Evolutionary conservation across 2,329 filamentous ascomycete genomes (phyloP).

Genomic region (Calcarisporium arbuscula): DNA sequence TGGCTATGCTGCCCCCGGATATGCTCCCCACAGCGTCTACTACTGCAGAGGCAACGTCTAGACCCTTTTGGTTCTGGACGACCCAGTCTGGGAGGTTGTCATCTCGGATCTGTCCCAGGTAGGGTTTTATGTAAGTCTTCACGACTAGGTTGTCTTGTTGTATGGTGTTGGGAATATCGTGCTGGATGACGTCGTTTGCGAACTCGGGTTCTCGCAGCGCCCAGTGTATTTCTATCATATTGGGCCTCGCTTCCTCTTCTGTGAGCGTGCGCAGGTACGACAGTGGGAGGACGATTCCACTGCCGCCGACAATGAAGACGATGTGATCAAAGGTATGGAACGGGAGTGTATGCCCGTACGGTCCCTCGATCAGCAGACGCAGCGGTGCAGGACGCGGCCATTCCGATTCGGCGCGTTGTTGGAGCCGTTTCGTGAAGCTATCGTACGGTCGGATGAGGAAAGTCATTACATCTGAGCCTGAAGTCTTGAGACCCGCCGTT

Average conservation of each 20-base stretch:
- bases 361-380: slow-evolving; percentile 36
- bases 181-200: slow-evolving; percentile 25
- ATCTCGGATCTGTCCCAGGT: too few relatives aligned
- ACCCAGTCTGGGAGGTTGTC: too few relatives aligned
- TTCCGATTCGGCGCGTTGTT: slow-evolving; percentile 19
- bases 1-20: slow-evolving; percentile 27
- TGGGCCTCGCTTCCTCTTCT: slow-evolving; percentile 7
- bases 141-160: slow-evolving; percentile 24
- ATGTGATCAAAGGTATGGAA: slow-evolving; percentile 32
- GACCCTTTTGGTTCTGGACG: too few relatives aligned
- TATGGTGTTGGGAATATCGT: slow-evolving; percentile 24
- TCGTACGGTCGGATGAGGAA: slow-evolving; percentile 42
- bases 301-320: slow-evolving; percentile 38
- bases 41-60: slow-evolving; percentile 22
- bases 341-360: slow-evolving; percentile 34
- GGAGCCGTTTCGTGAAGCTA: slow-evolving; percentile 34
- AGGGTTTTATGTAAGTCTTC: slow-evolving; percentile 32
- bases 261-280: slow-evolving; percentile 29
- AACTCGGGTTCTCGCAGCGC: slow-evolving; percentile 35
- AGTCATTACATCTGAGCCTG: slow-evolving; percentile 20
- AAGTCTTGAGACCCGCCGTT: not conserved
- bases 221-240: slow-evolving; percentile 33
- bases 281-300: slow-evolving; percentile 36
- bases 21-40: slow-evolving; percentile 12
- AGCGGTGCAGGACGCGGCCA: slow-evolving; percentile 20